Evolutionary conservation across 2,329 filamentous ascomycete species (phyloP), one percentile per base, ranked within the genome.

Genomic region (Gremmenia infestans): DNA sequence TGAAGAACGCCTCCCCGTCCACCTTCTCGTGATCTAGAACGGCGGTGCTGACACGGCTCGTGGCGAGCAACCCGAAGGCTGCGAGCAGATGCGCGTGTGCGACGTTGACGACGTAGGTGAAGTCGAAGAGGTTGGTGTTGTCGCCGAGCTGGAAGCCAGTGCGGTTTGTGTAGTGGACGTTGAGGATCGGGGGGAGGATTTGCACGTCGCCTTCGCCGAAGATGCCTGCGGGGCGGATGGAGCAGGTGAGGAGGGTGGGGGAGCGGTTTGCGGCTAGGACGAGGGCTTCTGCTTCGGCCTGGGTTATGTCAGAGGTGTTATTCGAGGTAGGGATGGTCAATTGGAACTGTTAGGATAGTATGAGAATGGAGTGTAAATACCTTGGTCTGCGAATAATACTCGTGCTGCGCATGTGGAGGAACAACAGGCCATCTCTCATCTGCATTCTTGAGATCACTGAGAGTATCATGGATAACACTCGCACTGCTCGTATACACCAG

Each of bases 401-500:
- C 88, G 54, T 78, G 78, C 72, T 92, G 86, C 63, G 83, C 74
- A 57, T 81, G 80, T 35, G 89, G 89, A 48, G 83, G 79, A 52
- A 94, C 85, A 50, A 88, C 80, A 28, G 90, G 90, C 80, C 88
- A 91, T 48, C 81, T 77, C 78, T 97, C 93, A 72, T 92, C 87
- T 62, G 90, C 91, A 71, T 96, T 92, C 71, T 85, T 81, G 70
- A 95, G 81, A 70, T 96, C 89, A 58, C 76, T 82, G 59, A 80
- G 77, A 64, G 92, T 92, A 73, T 97, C 91, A 69, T 89, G 87
- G 61, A 96, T 78, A 59, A 96, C 87, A 58, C 91, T 95, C 52
- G 89, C 88, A 53, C 88, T 94, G 72, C 89, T 94, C 17, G 93
- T 97, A 74, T 93, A 96, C 48, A 97, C 89, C 61, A 97, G 84